phyloP scores from a whole-genome alignment of 768 basidiomycete genomes.

The Amanita muscaria region DNA sequence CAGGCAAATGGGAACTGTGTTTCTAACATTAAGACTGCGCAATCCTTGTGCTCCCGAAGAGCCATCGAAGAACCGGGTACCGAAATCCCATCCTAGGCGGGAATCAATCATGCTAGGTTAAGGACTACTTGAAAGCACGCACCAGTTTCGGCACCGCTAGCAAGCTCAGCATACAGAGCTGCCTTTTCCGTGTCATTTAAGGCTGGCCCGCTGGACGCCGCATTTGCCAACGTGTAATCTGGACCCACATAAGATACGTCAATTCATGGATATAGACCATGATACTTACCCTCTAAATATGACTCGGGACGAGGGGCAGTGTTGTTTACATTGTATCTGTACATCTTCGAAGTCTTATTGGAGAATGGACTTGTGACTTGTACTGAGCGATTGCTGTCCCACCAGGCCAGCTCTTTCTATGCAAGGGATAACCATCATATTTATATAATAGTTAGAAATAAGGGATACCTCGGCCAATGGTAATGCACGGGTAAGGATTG shows the following conservation, averaged over 20 bases:
- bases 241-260: slow-evolving; percentile 9
- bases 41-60: slow-evolving; percentile 42
- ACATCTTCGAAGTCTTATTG: slow-evolving; percentile 54
- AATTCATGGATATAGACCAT: slow-evolving; percentile 3
- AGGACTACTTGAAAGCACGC: slow-evolving; percentile 13
- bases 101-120: neutral
- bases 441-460: neutral
- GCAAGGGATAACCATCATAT: neutral
- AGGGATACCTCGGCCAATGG: slow-evolving; percentile 66
- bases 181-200: slow-evolving; percentile 53
- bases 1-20: slow-evolving; percentile 64
- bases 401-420: slow-evolving; percentile 79
- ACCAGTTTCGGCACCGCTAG: slow-evolving; percentile 80
- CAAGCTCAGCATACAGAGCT: slow-evolving; percentile 79
- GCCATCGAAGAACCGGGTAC: slow-evolving; percentile 38
- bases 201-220: slow-evolving; percentile 41
- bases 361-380: slow-evolving; percentile 65
- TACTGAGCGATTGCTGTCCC: slow-evolving; percentile 64
- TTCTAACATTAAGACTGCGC: slow-evolving; percentile 61
- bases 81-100: slow-evolving; percentile 49
- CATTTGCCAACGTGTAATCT: slow-evolving; percentile 79
- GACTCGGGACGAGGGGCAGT: slow-evolving; percentile 87
- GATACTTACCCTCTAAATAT: slow-evolving; percentile 46
- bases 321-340: slow-evolving; percentile 72
- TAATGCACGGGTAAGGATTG: slow-evolving; percentile 73